phyloP scores from a whole-genome alignment of 2,329 filamentous ascomycete genomes.

The Aspergillus pseudoglaucus region DNA sequence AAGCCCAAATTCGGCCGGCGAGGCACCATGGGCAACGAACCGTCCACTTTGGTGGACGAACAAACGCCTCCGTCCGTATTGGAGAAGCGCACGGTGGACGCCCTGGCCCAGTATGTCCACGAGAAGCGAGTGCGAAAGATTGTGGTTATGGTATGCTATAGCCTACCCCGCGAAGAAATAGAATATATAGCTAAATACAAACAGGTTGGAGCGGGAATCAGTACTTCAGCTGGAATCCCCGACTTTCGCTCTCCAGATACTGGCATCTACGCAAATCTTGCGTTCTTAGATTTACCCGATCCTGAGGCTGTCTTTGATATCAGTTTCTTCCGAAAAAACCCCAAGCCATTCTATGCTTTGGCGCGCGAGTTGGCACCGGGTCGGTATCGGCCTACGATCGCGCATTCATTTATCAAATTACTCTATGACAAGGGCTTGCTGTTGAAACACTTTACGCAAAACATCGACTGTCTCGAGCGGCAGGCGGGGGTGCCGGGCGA shows the following conservation, averaged over 20 bases:
- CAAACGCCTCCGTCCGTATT: conserved; percentile 60
- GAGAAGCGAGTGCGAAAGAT: conserved; percentile 62
- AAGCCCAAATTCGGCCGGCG: conserved; percentile 11
- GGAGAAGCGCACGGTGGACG: conserved; percentile 60
- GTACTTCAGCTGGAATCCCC: conserved; percentile 56
- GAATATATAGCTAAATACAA: not conserved
- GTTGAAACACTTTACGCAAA: conserved; percentile 88
- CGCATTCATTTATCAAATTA: conserved; percentile 80
- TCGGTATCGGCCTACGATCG: conserved; percentile 78
- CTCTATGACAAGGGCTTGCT: conserved; percentile 73
- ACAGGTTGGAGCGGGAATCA: conserved; percentile 76
- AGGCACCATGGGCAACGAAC: conserved; percentile 73
- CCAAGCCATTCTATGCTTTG: conserved; percentile 83
- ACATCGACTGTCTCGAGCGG: conserved; percentile 92
- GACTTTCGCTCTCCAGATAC: conserved; percentile 93
- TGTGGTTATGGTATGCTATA: conserved; percentile 63
- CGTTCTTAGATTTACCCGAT: conserved; percentile 74
- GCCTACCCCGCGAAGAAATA: not conserved
- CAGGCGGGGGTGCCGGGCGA: conserved; percentile 74
- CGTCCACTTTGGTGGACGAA: conserved; percentile 61
- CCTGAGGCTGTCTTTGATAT: conserved; percentile 95
- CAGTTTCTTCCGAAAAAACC: conserved; percentile 74
- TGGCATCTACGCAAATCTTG: conserved; percentile 87
- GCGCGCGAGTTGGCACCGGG: conserved; percentile 90
- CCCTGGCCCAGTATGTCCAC: conserved; percentile 73